A percentile compares a stretch with the other conserved stretches of the same genome.
phyloP scores from a whole-genome alignment of 2,329 filamentous ascomycete genomes.

The Parastagonospora avenae region DNA sequence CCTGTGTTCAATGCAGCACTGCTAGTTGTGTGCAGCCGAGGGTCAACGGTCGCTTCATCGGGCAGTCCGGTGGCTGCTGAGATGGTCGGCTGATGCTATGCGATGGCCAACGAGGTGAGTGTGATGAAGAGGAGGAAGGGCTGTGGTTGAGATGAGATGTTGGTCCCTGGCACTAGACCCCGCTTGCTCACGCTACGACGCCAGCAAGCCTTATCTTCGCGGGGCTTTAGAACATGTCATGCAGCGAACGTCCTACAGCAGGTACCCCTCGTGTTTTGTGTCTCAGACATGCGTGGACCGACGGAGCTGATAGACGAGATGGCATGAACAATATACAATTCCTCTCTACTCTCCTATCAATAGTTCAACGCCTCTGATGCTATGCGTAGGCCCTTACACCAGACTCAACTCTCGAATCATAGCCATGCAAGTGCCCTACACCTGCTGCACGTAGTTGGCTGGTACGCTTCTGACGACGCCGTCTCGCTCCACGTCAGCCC shows the following conservation, averaged over 20 bases:
- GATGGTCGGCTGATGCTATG: background rate
- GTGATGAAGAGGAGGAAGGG: background rate
- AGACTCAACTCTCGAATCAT: conserved; percentile 16
- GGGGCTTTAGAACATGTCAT: background rate
- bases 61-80: background rate
- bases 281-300: background rate
- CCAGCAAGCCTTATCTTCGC: conserved; percentile 1
- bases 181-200: conserved; percentile 6
- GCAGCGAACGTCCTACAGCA: conserved; percentile 10
- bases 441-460: conserved; percentile 86
- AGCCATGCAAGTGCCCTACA: conserved; percentile 50
- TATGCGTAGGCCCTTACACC: background rate
- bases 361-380: conserved; percentile 4
- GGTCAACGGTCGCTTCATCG: background rate
- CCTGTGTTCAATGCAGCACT: background rate
- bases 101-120: background rate
- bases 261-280: conserved; percentile 4
- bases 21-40: background rate
- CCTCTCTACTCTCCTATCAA: background rate
- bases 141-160: background rate
- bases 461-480: conserved; percentile 87
- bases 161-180: conserved; percentile 1
- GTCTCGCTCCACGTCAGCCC: conserved; percentile 94
- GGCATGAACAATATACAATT: conserved; percentile 3
- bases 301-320: background rate